A percentile compares a stretch with the other conserved stretches of the same genome.
These are phyloP conservation scores for Takashimella tepidaria DNA, from an alignment of 1,284 basidiomycete genomes.

Conservation along the genomic window DNA sequence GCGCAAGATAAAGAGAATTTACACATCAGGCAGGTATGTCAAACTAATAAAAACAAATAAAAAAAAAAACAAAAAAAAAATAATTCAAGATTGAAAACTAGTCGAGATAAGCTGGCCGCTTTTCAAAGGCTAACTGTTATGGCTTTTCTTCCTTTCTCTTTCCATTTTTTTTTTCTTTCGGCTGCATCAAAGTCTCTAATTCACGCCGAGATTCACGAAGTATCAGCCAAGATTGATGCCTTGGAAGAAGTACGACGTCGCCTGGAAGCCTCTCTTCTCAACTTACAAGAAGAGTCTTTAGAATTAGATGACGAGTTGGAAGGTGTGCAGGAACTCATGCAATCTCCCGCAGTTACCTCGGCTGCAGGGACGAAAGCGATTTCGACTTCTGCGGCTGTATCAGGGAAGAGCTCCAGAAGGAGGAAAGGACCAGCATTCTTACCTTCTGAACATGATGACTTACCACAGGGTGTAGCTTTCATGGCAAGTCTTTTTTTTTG, in stretches of 20 bases:
- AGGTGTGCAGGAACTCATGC: constrained; percentile 76
- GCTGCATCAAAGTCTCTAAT: constrained; percentile 61
- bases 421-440: constrained; percentile 80
- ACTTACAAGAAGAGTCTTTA: constrained; percentile 87
- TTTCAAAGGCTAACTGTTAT: too few relatives aligned
- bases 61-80: neutral
- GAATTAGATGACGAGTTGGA: constrained; percentile 91
- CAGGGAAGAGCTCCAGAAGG: constrained; percentile 30
- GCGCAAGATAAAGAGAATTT: constrained; percentile 81
- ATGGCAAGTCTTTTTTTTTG: too few relatives aligned
- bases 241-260: constrained; percentile 75
- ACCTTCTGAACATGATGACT: constrained; percentile 93
- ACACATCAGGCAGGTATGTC: constrained; percentile 71
- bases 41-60: neutral
- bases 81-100: too few relatives aligned
- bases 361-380: constrained; percentile 39
- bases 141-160: too few relatives aligned
- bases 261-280: constrained; percentile 76
- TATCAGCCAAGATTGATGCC: constrained; percentile 79
- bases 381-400: constrained; percentile 17
- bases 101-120: too few relatives aligned
- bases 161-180: neutral
- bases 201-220: constrained; percentile 76
- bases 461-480: constrained; percentile 91
- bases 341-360: constrained; percentile 50